Percentiles rank a stretch among this genome's conserved stretches.
Conservation (phyloP, 2,329 filamentous ascomycete genomes). For the Fusarium transvaalense region DNA sequence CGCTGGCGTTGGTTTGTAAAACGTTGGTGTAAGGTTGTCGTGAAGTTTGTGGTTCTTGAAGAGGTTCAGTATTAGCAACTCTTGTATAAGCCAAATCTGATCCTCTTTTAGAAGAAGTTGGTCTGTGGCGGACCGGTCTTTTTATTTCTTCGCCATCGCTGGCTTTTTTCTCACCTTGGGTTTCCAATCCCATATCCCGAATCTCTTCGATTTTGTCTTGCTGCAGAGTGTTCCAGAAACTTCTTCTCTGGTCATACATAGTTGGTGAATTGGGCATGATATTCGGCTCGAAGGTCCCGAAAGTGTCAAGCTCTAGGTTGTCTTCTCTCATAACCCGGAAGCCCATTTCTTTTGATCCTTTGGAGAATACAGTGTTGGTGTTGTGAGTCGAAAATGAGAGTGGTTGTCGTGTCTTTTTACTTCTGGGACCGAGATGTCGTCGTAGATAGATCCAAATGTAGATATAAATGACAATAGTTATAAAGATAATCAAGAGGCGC, state of each 20-base stretch:
- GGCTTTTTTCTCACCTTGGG: constrained; percentile 10
- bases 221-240: background rate
- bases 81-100: constrained; percentile 4
- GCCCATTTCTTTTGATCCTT: constrained; percentile 9
- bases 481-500: constrained; percentile 58
- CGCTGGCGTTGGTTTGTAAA: constrained; percentile 40
- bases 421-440: constrained; percentile 15
- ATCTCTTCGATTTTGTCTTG: constrained; percentile 17
- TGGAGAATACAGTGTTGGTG: constrained; percentile 14
- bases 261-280: background rate
- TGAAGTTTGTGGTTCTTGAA: constrained; percentile 4
- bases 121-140: background rate
- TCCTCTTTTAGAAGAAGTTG: constrained; percentile 2
- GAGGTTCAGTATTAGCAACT: constrained; percentile 26
- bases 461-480: constrained; percentile 57
- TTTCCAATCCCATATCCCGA: constrained; percentile 10
- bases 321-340: constrained; percentile 32
- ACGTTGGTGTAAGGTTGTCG: background rate
- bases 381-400: constrained; percentile 17
- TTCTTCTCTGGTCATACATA: constrained; percentile 12
- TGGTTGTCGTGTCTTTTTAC: background rate
- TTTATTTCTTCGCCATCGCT: background rate
- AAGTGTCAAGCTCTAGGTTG: constrained; percentile 24
- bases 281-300: constrained; percentile 13
- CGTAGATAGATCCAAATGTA: constrained; percentile 53